Evolutionary conservation across 2,329 filamentous ascomycete species (phyloP), one percentile per base, ranked within the genome.

Genomic region (Penicillium capsulatum): DNA sequence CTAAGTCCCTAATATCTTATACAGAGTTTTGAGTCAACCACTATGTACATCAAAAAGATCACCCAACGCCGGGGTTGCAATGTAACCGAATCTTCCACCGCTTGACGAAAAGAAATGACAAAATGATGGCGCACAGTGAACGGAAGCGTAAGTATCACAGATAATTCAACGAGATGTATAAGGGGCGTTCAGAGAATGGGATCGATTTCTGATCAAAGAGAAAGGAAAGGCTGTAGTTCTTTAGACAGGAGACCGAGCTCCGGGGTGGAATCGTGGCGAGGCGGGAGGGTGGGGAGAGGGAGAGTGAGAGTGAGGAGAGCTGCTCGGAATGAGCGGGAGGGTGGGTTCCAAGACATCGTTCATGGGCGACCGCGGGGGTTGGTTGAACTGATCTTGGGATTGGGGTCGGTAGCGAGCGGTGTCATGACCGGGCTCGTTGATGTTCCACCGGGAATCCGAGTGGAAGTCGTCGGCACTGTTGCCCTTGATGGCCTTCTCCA

Each of bases 401-500:
- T 38, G 35, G 29, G 24, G 28, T 14, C 24, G 30, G 14, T 14
- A 38, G n/a, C 29, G 27, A 2, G 13, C 34, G n/a, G 26, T 28
- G 5, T 17, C 34, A 17, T 36, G 34, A 17, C 26, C 34, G 3
- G 34, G 34, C 19, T 22, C 19, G 29, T 36, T 33, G 13, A 36
- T 27, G 31, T 40, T 36, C 41, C 41, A 44, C 17, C 37, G 36
- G 33, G 41, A 44, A n/a, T 24, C 32, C 13, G 37, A 13, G n/a
- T 31, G 34, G 28, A 35, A 31, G 14, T 36, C 34, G 5, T 33
- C 31, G 9, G 35, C 41, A 15, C 37, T 35, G 14, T 17, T 19
- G 42, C 89, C 88, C 58, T 90, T 83, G 31, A 89, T 89, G 4
- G 89, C 94, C 16, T 86, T 86, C 49, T 86, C 90, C 38, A 96